These are phyloP conservation scores for Metroxylon sagu DNA, from an alignment of 176 grass and related monocot species.

Conservation along the genomic window DNA sequence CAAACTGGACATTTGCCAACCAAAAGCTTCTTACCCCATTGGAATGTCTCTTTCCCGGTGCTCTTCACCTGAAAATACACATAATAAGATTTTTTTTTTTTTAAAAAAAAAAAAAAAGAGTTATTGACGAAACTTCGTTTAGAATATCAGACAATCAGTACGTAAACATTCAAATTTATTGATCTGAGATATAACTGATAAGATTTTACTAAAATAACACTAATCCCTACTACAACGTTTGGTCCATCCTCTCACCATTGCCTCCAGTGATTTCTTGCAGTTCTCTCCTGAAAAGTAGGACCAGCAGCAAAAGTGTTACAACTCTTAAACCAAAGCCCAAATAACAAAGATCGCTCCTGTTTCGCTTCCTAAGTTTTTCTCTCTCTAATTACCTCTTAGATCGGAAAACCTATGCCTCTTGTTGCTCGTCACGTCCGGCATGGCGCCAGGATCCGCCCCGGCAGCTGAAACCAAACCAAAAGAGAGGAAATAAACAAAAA, in stretches of 20 bases:
- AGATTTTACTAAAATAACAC: too few relatives aligned
- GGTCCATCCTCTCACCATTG: conserved; percentile 37
- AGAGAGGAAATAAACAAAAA: background rate
- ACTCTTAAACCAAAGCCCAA: too few relatives aligned
- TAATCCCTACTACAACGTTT: too few relatives aligned
- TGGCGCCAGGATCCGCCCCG: conserved; percentile 7
- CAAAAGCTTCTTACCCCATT: conserved; percentile 55
- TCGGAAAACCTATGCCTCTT: conserved; percentile 5
- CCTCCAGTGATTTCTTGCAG: conserved; percentile 58
- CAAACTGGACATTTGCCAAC: too few relatives aligned
- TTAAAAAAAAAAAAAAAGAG: too few relatives aligned
- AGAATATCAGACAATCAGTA: too few relatives aligned
- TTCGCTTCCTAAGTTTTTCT: too few relatives aligned
- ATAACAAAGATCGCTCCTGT: too few relatives aligned
- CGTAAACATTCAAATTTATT: too few relatives aligned
- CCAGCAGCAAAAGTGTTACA: too few relatives aligned
- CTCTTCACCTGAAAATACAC: conserved; percentile 47
- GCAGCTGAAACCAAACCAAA: conserved; percentile 2
- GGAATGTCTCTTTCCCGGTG: conserved; percentile 63
- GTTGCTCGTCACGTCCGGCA: conserved; percentile 21
- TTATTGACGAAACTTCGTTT: too few relatives aligned
- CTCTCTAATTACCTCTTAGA: conserved; percentile 3
- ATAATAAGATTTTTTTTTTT: background rate
- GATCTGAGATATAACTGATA: too few relatives aligned
- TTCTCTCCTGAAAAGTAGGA: conserved; percentile 32